Evolutionary conservation across 1,284 basidiomycete species (phyloP).

Genomic region (Fomitopsis pinicola): DNA sequence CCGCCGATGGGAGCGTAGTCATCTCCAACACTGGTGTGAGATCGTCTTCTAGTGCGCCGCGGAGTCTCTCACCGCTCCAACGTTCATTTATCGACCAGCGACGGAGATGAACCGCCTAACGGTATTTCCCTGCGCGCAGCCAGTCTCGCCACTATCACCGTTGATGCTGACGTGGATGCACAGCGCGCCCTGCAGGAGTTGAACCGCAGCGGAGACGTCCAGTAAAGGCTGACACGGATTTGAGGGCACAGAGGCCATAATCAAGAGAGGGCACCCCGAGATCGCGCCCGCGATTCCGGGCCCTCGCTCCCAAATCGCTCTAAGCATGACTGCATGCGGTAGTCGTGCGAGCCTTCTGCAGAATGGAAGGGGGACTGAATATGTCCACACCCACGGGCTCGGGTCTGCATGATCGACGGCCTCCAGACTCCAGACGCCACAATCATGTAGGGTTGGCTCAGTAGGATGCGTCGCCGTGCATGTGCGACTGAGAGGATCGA

Average conservation of each 20-base stretch:
- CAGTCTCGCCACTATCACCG: background rate
- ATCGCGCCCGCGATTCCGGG: background rate
- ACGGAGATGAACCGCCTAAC: background rate
- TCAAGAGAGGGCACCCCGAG: background rate
- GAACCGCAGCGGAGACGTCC: background rate
- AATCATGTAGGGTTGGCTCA: background rate
- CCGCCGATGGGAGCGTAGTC: background rate
- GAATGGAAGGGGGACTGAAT: slow-evolving; percentile 1
- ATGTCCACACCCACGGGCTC: background rate
- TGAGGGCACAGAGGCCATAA: background rate
- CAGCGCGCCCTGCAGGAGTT: background rate
- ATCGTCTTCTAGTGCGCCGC: background rate
- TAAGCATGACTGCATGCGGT: background rate
- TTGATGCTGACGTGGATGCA: background rate
- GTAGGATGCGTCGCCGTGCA: background rate
- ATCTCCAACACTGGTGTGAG: background rate
- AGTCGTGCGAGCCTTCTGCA: background rate
- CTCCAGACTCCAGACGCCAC: background rate
- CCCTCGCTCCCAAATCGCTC: background rate
- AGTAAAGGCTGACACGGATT: background rate
- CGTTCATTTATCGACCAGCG: background rate
- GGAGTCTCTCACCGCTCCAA: background rate
- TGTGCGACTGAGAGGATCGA: background rate
- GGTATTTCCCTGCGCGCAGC: background rate
- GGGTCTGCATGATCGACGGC: background rate